Percentiles rank a stretch among this genome's conserved stretches.
Evolutionary conservation across 1,284 basidiomycete species (phyloP).

Genomic region (Hemileia vastatrix): DNA sequence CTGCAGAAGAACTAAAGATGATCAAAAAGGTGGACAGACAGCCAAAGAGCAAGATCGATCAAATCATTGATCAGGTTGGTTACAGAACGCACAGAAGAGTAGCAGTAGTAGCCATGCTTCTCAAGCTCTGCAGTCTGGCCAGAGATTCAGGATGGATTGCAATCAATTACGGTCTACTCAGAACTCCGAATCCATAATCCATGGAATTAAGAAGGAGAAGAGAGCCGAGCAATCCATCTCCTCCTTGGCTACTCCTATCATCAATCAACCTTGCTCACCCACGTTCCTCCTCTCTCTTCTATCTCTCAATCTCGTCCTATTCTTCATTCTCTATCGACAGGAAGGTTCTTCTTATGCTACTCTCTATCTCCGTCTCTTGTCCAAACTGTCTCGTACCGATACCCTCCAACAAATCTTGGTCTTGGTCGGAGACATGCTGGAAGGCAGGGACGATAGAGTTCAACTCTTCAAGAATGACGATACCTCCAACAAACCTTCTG

Average conservation of each 20-base stretch:
- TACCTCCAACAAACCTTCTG: not conserved
- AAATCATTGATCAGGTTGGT: conserved; percentile 66
- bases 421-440: conserved; percentile 76
- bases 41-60: conserved; percentile 60
- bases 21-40: conserved; percentile 72
- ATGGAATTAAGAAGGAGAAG: too few species aligned
- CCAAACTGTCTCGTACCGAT: conserved; percentile 84
- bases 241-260: too few species aligned
- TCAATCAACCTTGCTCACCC: not conserved
- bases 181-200: conserved; percentile 55
- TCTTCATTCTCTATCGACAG: not conserved
- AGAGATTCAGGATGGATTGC: not conserved
- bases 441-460: conserved; percentile 50
- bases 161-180: not conserved
- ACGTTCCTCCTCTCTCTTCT: not conserved
- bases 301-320: too few species aligned
- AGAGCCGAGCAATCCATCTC: too few species aligned
- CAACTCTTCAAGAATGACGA: conserved; percentile 41
- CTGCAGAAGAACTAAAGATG: conserved; percentile 71
- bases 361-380: conserved; percentile 81
- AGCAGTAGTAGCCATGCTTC: too few species aligned
- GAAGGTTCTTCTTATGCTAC: conserved; percentile 59
- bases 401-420: conserved; percentile 89
- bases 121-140: too few species aligned
- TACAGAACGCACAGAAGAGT: too few species aligned